Evolutionary conservation across 2,329 filamentous ascomycete species (phyloP), one percentile per base, ranked within the genome.

Genomic region (Chaetomium sp.): DNA sequence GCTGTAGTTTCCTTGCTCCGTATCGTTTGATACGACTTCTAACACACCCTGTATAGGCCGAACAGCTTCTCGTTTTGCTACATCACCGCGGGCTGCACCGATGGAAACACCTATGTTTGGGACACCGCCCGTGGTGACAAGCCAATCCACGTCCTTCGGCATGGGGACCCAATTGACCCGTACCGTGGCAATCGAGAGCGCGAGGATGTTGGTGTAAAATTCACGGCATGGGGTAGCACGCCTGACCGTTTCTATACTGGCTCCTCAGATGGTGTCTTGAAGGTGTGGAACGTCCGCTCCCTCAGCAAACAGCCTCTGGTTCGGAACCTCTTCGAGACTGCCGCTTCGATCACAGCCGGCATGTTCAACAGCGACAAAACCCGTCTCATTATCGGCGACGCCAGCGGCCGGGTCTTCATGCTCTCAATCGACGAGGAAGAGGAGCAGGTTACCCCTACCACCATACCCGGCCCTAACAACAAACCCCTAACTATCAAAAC

Each of bases 81-180:
- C 57, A 68, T 85, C 12, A 81, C 82, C 1, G 83, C 82, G 0
- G 79, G 78, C 3, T 85, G 81, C 59, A 86, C 83, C 0, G 77
- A 86, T 59, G 80, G 82, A 12, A 79, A 75, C 7, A 78, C 80
- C 0, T 86, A 86, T 57, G 74, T 86, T 1, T 86, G 82, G 81
- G 83, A 86, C 58, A 81, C 81, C 1, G 74, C 77, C 0, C 72
- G 70, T 9, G 76, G 74, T n/a, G 80, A 84, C 59, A 68, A 71
- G 40, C 78, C 81, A 0, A 76, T 83, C 27, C 81, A 85, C 62
- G 67, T 77, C 1, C 70, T 86, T 0, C 61, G 70, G 6, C 83
- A 86, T 59, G 81, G 78, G 69, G 65, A 69, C 40, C 73, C 70
- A 0, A 60, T 74, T 2, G 72, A 74, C 10, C 69, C 72, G 35